Base-by-base conservation (phyloP, 768 basidiomycete genomes). In the Obba rivulosa region DNA sequence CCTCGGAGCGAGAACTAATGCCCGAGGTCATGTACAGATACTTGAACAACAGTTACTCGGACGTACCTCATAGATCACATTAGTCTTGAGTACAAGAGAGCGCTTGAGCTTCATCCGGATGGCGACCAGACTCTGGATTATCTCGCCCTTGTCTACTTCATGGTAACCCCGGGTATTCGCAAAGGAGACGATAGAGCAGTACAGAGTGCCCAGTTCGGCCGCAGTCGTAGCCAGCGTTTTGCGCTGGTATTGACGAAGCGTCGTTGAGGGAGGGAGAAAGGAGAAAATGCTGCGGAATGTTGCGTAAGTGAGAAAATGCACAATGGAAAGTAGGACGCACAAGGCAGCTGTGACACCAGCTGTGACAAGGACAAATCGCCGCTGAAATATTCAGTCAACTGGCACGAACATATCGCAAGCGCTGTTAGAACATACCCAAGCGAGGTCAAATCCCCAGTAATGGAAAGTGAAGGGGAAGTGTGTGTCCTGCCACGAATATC, bases 261-360 rank as follows among this genome's bases (percentile, higher is more conserved):
- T 87, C 1, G 78, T 85, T 0, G 82, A 76, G n/a, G 81, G 85
- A n/a, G 80, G 87, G 17, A 83, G 68, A 69, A 80, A 81, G 8
- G 79, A 89, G 55, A 81, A 74, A n/a, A 87, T 62, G 52, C 86
- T 84, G 55, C 1, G 44, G 31, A 20, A 34, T 43, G 37, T 10
- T 21, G 41, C 37, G 34, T 42, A 18, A 45, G 18, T 25, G 24
- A 44, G 41, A 22, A 10, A 17, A 40, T 44, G 53, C 14, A 52
- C 48, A 35, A 54, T 46, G 7, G 57, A 52, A 25, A 57, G 62
- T 31, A 13, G 1, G 9, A 63, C 76, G 53, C 63, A 85, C 88
- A 87, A 90, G 2, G 91, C 91, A 13, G 84, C 83, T 4, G 77
- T 67, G 16, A 92, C 87, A 0, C 91, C 91, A 8, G 70, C 71